These are phyloP conservation scores for Fusarium sp. DNA, from an alignment of 2,329 filamentous ascomycete species.

Conservation along the genomic window DNA sequence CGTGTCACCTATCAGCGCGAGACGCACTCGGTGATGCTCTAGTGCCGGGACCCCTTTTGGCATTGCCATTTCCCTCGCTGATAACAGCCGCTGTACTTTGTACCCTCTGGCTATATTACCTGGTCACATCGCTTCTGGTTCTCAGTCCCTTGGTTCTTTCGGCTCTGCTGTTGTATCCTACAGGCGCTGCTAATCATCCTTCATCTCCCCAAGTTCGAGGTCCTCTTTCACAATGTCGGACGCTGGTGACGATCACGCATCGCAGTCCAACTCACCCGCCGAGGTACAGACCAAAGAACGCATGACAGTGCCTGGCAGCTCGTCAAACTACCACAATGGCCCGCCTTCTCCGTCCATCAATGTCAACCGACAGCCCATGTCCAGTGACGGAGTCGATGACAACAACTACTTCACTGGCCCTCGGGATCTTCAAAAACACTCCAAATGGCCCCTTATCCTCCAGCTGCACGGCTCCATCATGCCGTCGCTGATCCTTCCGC, in stretches of 20 bases:
- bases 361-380: not conserved
- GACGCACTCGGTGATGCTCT: not conserved
- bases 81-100: not conserved
- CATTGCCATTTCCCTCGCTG: not conserved
- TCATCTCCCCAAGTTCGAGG: too few relatives aligned
- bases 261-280: not conserved
- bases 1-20: not conserved
- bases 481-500: constrained; percentile 76
- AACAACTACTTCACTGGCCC: constrained; percentile 72
- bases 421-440: constrained; percentile 74
- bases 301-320: not conserved
- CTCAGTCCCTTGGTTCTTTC: too few relatives aligned
- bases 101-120: not conserved
- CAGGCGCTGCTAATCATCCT: too few relatives aligned
- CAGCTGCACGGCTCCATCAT: constrained; percentile 79
- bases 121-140: not conserved
- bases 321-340: not conserved
- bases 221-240: not conserved
- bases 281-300: not conserved
- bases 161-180: too few relatives aligned
- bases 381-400: constrained; percentile 42
- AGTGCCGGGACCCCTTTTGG: not conserved
- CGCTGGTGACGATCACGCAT: not conserved
- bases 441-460: constrained; percentile 78
- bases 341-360: not conserved